Percentiles rank a stretch among this genome's conserved stretches.
phyloP scores from a whole-genome alignment of 495 filamentous ascomycete species.

The Neurospora terricola region DNA sequence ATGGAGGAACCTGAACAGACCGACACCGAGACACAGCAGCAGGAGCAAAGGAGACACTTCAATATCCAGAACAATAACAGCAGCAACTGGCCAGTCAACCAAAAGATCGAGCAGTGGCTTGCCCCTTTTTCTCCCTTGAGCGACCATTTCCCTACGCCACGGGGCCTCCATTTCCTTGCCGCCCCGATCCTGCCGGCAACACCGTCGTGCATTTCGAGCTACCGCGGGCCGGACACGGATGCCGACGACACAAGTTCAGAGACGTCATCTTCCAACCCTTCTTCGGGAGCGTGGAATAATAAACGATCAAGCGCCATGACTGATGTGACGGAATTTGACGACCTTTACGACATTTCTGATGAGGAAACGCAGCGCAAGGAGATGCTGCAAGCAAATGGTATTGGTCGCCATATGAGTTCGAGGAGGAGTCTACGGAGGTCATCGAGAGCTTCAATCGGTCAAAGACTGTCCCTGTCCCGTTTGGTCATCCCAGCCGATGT shows the following conservation, averaged over 20 bases:
- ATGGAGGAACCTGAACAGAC: slow-evolving; percentile 53
- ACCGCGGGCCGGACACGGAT: slow-evolving; percentile 22
- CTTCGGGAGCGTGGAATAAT: slow-evolving; percentile 41
- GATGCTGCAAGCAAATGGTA: slow-evolving; percentile 24
- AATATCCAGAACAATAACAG: not conserved
- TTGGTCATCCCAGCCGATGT: slow-evolving; percentile 7
- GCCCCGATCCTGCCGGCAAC: slow-evolving; percentile 41
- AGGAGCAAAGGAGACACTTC: slow-evolving; percentile 13
- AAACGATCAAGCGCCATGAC: slow-evolving; percentile 41
- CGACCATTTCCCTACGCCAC: slow-evolving; percentile 52
- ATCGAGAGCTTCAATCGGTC: slow-evolving; percentile 12
- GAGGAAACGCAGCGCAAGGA: slow-evolving; percentile 32
- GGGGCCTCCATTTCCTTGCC: slow-evolving; percentile 47
- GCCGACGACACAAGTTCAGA: slow-evolving; percentile 39
- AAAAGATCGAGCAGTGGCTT: slow-evolving; percentile 42
- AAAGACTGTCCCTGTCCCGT: not conserved
- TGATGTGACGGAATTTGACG: slow-evolving; percentile 62
- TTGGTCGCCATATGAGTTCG: slow-evolving; percentile 24
- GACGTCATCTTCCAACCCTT: slow-evolving; percentile 38
- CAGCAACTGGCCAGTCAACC: slow-evolving; percentile 26
- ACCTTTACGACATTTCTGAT: slow-evolving; percentile 78
- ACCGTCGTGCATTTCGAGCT: slow-evolving; percentile 27
- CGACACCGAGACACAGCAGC: slow-evolving; percentile 12
- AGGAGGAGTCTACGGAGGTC: slow-evolving; percentile 10
- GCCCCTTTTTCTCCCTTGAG: slow-evolving; percentile 37